Percentiles rank a stretch among this genome's conserved stretches.
phyloP scores from a whole-genome alignment of 1,284 basidiomycete genomes.

The Caloboletus inedulis region DNA sequence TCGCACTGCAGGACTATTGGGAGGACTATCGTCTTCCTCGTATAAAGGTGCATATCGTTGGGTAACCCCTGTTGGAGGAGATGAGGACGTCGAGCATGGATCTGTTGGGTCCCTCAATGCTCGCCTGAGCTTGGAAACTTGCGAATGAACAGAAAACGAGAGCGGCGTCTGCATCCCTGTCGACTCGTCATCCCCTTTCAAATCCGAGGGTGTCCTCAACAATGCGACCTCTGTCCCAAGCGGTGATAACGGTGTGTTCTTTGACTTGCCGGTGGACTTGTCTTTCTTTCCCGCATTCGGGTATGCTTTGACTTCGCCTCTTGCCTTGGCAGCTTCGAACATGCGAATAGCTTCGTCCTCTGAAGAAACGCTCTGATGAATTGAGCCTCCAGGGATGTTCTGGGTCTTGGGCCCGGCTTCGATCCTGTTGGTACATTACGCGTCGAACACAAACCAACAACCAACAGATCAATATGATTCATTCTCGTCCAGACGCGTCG shows the following conservation, averaged over 20 bases:
- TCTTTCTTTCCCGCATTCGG: neutral
- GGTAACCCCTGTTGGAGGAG: constrained; percentile 28
- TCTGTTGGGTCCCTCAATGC: constrained; percentile 12
- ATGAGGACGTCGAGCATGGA: constrained; percentile 15
- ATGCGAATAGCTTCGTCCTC: constrained; percentile 40
- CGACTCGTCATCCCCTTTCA: constrained; percentile 3
- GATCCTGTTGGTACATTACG: constrained; percentile 35
- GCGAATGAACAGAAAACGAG: constrained; percentile 6
- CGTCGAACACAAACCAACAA: neutral
- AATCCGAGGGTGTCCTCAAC: constrained; percentile 13
- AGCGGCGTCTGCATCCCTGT: neutral
- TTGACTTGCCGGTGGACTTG: neutral
- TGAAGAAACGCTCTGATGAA: constrained; percentile 42
- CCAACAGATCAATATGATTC: neutral
- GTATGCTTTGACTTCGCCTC: constrained; percentile 25
- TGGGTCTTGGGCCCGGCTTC: constrained; percentile 41
- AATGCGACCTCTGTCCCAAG: constrained; percentile 14
- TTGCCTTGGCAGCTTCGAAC: constrained; percentile 36
- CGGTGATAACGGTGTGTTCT: constrained; percentile 12
- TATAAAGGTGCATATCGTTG: constrained; percentile 19
- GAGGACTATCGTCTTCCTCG: constrained; percentile 14
- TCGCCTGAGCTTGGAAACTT: constrained; percentile 5
- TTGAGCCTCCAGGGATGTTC: constrained; percentile 40
- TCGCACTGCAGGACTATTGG: constrained; percentile 1
- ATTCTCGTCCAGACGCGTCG: constrained; percentile 10